These are phyloP conservation scores for Mycena citricolor DNA, from an alignment of 1,284 basidiomycete species.

Conservation along the genomic window DNA sequence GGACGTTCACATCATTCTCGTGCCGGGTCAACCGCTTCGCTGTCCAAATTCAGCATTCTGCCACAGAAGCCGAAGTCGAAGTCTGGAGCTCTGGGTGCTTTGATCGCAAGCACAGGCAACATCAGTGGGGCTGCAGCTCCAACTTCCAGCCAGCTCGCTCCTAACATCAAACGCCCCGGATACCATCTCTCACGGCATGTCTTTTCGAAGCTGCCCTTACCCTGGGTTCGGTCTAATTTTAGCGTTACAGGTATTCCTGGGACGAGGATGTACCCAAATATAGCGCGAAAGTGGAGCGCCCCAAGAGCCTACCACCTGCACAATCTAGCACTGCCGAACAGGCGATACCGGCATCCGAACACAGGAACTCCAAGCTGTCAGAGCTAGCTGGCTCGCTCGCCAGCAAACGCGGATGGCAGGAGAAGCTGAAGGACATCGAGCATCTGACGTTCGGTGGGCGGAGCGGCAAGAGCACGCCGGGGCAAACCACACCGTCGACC, in stretches of 20 bases:
- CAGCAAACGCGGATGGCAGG: conserved; percentile 21
- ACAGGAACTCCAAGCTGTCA: conserved; percentile 1
- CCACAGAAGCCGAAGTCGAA: conserved; percentile 37
- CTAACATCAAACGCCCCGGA: conserved; percentile 66
- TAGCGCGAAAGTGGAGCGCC: conserved; percentile 13
- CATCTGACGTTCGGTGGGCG: conserved; percentile 23
- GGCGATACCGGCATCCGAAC: background rate
- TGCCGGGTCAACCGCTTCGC: conserved; percentile 3
- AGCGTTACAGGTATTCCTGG: conserved; percentile 32
- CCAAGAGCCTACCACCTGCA: conserved; percentile 17
- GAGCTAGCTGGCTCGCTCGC: conserved; percentile 8
- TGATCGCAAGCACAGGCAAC: conserved; percentile 73
- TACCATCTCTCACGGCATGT: conserved; percentile 64
- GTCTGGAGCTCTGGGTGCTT: conserved; percentile 71
- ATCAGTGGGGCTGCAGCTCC: conserved; percentile 62
- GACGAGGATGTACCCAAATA: conserved; percentile 24
- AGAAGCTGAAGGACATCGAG: conserved; percentile 20
- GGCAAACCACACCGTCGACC: conserved; percentile 19
- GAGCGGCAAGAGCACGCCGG: conserved; percentile 33
- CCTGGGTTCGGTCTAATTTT: too few relatives aligned
- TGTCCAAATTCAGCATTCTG: conserved; percentile 3
- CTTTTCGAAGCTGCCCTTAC: too few relatives aligned
- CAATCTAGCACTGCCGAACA: too few relatives aligned
- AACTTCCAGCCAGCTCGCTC: conserved; percentile 52
- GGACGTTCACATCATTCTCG: conserved; percentile 13